These are phyloP conservation scores for Hymenoscyphus occultus DNA, from an alignment of 2,329 filamentous ascomycete genomes.

Conservation along the genomic window DNA sequence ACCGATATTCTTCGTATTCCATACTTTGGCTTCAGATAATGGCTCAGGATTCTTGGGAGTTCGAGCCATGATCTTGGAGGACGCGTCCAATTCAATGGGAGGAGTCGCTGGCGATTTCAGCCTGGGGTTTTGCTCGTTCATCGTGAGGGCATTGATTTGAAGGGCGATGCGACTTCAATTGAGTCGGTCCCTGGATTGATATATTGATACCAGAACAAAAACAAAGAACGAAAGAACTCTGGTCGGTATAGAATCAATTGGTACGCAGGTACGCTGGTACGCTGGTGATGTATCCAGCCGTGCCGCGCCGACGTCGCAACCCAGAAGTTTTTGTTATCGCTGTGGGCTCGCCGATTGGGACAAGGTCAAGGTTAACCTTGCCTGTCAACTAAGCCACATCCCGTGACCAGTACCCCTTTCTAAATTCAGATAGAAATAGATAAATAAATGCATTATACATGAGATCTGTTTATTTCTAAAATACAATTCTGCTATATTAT, in stretches of 20 bases:
- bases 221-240: conserved; percentile 7
- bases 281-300: not conserved
- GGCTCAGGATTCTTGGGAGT: conserved; percentile 20
- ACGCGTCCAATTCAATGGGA: conserved; percentile 14
- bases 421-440: too few relatives aligned
- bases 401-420: too few relatives aligned
- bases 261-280: not conserved
- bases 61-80: conserved; percentile 15
- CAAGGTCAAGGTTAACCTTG: too few relatives aligned
- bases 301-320: too few relatives aligned
- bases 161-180: not conserved
- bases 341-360: too few relatives aligned
- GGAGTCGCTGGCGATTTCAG: conserved; percentile 19
- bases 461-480: too few relatives aligned
- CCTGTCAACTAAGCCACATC: too few relatives aligned
- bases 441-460: too few relatives aligned
- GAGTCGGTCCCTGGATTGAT: conserved; percentile 3
- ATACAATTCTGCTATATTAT: too few relatives aligned
- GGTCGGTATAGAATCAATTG: conserved; percentile 13
- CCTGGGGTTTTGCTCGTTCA: conserved; percentile 21
- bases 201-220: not conserved
- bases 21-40: conserved; percentile 39
- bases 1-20: conserved; percentile 75
- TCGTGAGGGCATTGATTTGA: conserved; percentile 21
- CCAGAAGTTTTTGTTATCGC: too few relatives aligned